phyloP scores from a whole-genome alignment of 108 stramenopile genomes.

The Chaetoceros tenuissimus region DNA sequence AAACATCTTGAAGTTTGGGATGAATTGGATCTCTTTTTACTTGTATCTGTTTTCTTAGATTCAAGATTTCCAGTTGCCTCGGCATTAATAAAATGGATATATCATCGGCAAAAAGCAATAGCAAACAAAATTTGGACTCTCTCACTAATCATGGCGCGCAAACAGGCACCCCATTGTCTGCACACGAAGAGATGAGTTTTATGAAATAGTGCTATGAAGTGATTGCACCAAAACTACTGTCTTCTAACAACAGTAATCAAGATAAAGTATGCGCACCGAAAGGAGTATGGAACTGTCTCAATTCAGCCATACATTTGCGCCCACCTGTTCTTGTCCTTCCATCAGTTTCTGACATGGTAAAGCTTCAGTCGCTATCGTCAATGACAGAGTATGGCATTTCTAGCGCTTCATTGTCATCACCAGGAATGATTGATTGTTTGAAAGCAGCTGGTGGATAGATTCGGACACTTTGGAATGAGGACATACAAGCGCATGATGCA shows the following conservation, averaged over 20 bases:
- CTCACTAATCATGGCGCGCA: conserved; percentile 75
- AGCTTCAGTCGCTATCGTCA: conserved; percentile 51
- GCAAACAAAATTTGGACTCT: conserved; percentile 29
- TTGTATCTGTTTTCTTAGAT: conserved; percentile 73
- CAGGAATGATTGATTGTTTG: conserved; percentile 58
- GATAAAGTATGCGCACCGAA: conserved; percentile 6
- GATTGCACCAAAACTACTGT: neutral
- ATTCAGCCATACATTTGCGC: conserved; percentile 48
- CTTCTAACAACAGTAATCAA: neutral
- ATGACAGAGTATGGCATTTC: conserved; percentile 37
- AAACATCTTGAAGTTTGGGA: conserved; percentile 60
- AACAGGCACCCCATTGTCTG: conserved; percentile 55
- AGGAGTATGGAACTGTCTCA: conserved; percentile 71
- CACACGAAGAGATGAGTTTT: conserved; percentile 66
- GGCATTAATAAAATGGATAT: conserved; percentile 79
- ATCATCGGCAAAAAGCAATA: conserved; percentile 26
- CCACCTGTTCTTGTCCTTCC: conserved; percentile 71
- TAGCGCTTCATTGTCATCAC: conserved; percentile 53
- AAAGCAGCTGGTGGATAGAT: conserved; percentile 45
- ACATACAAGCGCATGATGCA: conserved; percentile 19
- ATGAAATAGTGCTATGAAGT: conserved; percentile 24
- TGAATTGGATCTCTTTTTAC: conserved; percentile 64
- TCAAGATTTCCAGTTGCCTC: conserved; percentile 84
- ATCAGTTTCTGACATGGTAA: conserved; percentile 56
- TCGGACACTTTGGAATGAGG: conserved; percentile 50